Conservation (phyloP, 257 asterid genomes). For the Lantana camara region DNA sequence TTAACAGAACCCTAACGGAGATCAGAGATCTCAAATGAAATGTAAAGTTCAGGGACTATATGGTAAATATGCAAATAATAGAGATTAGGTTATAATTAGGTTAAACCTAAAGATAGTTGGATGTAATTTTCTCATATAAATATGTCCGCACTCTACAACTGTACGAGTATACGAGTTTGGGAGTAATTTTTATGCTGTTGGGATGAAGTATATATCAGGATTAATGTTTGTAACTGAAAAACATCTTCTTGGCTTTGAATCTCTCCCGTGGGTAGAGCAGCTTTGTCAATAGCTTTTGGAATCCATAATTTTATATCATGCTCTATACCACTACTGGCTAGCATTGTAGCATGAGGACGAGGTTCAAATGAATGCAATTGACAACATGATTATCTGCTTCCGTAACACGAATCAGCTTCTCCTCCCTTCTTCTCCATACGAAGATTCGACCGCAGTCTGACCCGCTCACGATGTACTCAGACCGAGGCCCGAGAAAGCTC, state of each 20-base stretch:
- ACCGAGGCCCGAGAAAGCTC: background rate
- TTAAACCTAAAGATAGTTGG: too few species aligned
- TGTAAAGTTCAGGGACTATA: too few species aligned
- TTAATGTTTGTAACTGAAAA: too few species aligned
- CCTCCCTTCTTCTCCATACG: background rate
- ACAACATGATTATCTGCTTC: background rate
- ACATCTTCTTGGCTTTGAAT: conserved; percentile 42
- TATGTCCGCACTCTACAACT: too few species aligned
- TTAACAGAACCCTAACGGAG: too few species aligned
- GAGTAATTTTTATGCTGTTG: too few species aligned
- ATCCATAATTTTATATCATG: conserved; percentile 57
- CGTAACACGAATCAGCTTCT: background rate
- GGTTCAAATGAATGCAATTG: conserved; percentile 36
- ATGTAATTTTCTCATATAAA: too few species aligned
- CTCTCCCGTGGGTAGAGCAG: conserved; percentile 49
- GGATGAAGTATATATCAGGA: too few species aligned
- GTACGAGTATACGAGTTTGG: too few species aligned
- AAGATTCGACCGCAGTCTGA: conserved; percentile 1
- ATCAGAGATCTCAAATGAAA: too few species aligned
- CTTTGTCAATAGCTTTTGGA: conserved; percentile 52
- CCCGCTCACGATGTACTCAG: background rate
- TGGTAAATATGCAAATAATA: too few species aligned
- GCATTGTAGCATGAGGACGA: conserved; percentile 57
- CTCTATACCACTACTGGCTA: conserved; percentile 70
- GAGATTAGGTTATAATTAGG: too few species aligned